Evolutionary conservation across 495 filamentous ascomycete genomes (phyloP).

Genomic region (Opeltia flavorubescens): DNA sequence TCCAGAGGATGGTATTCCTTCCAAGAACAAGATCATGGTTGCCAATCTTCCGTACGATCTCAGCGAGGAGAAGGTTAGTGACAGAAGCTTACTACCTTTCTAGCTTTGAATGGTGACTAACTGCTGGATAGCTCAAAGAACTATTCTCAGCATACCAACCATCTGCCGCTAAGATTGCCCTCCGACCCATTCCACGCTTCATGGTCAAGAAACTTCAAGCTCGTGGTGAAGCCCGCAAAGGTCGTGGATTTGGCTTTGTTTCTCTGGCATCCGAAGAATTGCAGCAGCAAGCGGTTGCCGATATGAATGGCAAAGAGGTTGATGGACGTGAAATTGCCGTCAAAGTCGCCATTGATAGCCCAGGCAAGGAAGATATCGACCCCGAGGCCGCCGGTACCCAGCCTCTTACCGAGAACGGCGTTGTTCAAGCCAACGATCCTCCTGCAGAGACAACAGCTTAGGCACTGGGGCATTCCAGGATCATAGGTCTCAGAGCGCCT

Average conservation of each 20-base stretch:
- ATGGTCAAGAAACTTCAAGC: conserved; percentile 99
- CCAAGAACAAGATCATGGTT: conserved; percentile 99
- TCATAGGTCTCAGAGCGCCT: background rate
- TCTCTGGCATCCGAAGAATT: conserved; percentile 88
- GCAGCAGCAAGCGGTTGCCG: conserved; percentile 87
- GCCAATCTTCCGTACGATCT: conserved; percentile 97
- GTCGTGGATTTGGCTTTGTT: conserved; percentile 96
- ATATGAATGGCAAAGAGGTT: conserved; percentile 99
- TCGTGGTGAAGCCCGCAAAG: conserved; percentile 96
- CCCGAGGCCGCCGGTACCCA: conserved; percentile 29
- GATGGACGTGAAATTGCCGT: conserved; percentile 98
- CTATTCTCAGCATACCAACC: conserved; percentile 84
- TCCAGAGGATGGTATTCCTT: conserved; percentile 93
- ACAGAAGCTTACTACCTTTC: background rate
- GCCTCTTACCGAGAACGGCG: conserved; percentile 21
- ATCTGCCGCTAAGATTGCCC: conserved; percentile 89
- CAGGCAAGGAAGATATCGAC: conserved; percentile 92
- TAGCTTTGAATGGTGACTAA: conserved; percentile 25
- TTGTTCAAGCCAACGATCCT: conserved; percentile 28
- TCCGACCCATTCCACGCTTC: conserved; percentile 95
- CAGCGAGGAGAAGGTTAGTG: conserved; percentile 81
- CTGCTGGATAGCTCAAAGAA: conserved; percentile 66
- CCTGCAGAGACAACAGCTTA: conserved; percentile 17
- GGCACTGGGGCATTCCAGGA: background rate
- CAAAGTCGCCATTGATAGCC: conserved; percentile 99